phyloP scores from a whole-genome alignment of 2,329 filamentous ascomycete species.

The Onygenales sp. region DNA sequence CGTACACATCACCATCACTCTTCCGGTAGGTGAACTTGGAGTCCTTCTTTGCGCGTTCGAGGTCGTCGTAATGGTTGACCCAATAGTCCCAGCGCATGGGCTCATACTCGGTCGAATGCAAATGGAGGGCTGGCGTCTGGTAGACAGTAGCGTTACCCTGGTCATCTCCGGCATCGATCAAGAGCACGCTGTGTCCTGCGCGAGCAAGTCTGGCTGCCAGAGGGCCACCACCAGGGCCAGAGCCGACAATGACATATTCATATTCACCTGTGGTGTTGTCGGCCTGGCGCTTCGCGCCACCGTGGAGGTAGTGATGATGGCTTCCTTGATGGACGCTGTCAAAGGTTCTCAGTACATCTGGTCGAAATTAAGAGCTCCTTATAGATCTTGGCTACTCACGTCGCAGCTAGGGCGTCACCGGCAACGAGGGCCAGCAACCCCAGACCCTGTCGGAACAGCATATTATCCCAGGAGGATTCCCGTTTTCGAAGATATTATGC shows the following conservation, averaged over 20 bases:
- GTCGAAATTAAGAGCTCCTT: background rate
- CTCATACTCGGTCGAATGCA: constrained; percentile 46
- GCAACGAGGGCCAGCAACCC: background rate
- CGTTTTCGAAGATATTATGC: background rate
- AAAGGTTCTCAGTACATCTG: background rate
- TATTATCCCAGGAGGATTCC: background rate
- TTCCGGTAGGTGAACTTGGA: constrained; percentile 51
- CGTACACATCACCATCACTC: constrained; percentile 42
- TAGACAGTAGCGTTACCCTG: constrained; percentile 42
- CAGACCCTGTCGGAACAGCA: background rate
- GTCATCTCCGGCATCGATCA: constrained; percentile 53
- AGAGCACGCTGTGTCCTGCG: constrained; percentile 50
- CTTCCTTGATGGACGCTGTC: background rate
- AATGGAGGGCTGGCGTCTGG: constrained; percentile 46
- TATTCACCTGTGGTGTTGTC: constrained; percentile 28
- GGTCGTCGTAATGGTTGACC: constrained; percentile 51
- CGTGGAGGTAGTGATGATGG: background rate
- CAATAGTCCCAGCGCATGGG: constrained; percentile 55
- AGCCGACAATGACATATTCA: constrained; percentile 55
- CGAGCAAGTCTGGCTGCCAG: constrained; percentile 51
- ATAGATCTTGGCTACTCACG: background rate
- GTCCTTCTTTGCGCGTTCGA: constrained; percentile 44
- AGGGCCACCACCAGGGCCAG: constrained; percentile 50
- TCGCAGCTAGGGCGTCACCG: background rate
- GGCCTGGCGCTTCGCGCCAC: background rate